phyloP scores from a whole-genome alignment of 345 rosid genomes.

The Gossypium anomalum region DNA sequence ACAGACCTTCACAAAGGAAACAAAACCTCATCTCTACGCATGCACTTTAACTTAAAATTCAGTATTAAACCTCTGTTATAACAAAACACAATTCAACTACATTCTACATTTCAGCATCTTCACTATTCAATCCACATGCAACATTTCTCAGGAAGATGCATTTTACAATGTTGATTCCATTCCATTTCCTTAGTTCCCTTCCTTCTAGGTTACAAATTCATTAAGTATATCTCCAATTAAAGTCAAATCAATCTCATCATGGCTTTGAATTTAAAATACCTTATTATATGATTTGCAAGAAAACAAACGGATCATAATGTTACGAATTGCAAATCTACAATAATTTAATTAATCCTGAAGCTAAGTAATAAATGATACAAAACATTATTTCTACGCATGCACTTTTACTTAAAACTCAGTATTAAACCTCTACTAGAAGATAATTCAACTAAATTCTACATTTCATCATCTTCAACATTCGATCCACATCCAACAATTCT shows the following conservation, averaged over 20 bases:
- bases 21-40: neutral
- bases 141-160: neutral
- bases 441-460: too few species aligned
- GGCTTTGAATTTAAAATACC: neutral
- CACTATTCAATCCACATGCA: neutral
- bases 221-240: neutral
- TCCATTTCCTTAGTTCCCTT: neutral
- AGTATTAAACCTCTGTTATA: neutral
- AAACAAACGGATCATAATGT: neutral
- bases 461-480: too few species aligned
- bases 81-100: neutral
- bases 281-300: neutral
- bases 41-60: neutral
- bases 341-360: neutral
- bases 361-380: too few species aligned
- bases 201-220: neutral
- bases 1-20: neutral
- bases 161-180: conserved; percentile 1
- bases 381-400: too few species aligned
- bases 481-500: too few species aligned
- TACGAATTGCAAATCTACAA: neutral
- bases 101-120: conserved; percentile 2
- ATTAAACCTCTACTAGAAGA: too few species aligned
- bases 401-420: too few species aligned
- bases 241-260: neutral